Conservation (phyloP, 305 asterid genomes). For the Withania somnifera region DNA sequence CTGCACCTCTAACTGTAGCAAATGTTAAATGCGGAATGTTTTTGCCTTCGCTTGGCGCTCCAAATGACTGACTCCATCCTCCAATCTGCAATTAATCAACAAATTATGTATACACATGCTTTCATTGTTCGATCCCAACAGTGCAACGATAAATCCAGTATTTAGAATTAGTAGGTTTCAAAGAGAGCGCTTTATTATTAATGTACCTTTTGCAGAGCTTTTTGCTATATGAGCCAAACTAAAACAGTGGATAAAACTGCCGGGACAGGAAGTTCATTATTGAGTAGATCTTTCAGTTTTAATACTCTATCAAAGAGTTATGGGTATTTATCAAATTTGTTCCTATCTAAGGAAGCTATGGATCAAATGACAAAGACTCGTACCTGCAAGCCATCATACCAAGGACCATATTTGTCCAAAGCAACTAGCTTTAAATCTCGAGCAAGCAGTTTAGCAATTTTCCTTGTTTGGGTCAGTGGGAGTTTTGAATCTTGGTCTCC, state of each 20-base stretch:
- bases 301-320: no score
- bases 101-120: not conserved
- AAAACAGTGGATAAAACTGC: not conserved
- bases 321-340: no score
- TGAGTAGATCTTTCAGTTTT: no score
- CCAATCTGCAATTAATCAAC: constrained; percentile 7
- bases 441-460: constrained; percentile 10
- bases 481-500: constrained; percentile 19
- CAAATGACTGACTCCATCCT: constrained; percentile 18
- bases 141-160: not conserved
- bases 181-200: no score
- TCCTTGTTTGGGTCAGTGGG: constrained; percentile 13
- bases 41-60: not conserved
- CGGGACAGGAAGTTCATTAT: not conserved
- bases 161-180: not conserved
- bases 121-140: not conserved
- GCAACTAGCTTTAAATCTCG: constrained; percentile 4
- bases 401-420: constrained; percentile 12
- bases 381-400: constrained; percentile 22
- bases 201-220: no score
- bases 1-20: constrained; percentile 19
- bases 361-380: no score
- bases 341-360: no score
- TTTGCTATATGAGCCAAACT: not conserved
- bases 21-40: constrained; percentile 8